Evolutionary conservation across 2,329 filamentous ascomycete species (phyloP).

Genomic region (Mycosphaerelloides madeirae): DNA sequence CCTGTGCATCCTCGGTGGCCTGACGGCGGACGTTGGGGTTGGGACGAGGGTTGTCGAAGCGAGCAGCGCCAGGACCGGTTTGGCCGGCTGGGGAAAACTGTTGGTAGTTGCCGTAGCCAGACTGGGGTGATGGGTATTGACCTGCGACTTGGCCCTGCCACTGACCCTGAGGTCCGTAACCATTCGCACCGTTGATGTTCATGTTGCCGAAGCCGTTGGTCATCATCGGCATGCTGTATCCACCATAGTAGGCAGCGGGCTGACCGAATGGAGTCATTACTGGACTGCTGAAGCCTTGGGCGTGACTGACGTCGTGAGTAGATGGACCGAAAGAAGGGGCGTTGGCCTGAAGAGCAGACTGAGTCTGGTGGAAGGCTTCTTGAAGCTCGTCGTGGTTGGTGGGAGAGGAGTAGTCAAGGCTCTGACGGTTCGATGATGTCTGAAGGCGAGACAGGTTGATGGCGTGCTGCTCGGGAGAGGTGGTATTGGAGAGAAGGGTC

Average conservation of each 20-base stretch:
- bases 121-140: constrained; percentile 37
- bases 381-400: constrained; percentile 44
- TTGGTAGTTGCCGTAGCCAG: constrained; percentile 54
- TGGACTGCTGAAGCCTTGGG: constrained; percentile 22
- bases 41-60: constrained; percentile 65
- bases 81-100: constrained; percentile 43
- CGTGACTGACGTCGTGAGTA: constrained; percentile 35
- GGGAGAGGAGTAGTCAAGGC: constrained; percentile 60
- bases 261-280: constrained; percentile 28
- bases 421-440: constrained; percentile 57
- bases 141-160: constrained; percentile 20
- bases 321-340: constrained; percentile 71
- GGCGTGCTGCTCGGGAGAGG: constrained; percentile 47
- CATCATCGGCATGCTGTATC: constrained; percentile 59
- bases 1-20: constrained; percentile 65
- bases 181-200: constrained; percentile 42
- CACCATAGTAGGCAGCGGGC: constrained; percentile 40
- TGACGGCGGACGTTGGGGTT: constrained; percentile 71
- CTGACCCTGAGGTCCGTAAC: constrained; percentile 39
- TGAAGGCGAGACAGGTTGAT: constrained; percentile 73
- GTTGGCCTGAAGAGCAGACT: constrained; percentile 72
- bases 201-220: constrained; percentile 65
- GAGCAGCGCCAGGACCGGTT: constrained; percentile 32
- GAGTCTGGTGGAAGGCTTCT: constrained; percentile 55
- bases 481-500: constrained; percentile 19